Base-by-base conservation (phyloP, 306 rosid genomes). In the Cucumis hystrix region DNA sequence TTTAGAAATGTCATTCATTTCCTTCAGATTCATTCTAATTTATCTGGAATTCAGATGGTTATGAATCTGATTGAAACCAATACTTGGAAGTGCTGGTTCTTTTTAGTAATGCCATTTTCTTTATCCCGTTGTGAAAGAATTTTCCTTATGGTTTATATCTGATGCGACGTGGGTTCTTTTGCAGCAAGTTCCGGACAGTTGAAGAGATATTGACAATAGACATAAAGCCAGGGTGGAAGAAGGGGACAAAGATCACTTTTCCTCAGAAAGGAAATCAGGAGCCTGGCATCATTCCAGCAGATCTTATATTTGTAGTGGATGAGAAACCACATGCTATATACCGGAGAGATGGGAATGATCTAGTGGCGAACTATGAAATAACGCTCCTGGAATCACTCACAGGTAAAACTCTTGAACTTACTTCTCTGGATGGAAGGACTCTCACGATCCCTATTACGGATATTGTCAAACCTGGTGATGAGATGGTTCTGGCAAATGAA, bases 201-300 rank as follows among this genome's bases (percentile, higher is more conserved):
- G 99, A 91, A 80, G 99, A 95, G 93, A 92, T 95, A 76, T 81
- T 95, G 85, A 92, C 97, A 13, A 86, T 95, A 17, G 93, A 95
- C 81, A 82, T 95, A 73, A 92, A 83, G 82, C 96, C 98, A 33
- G 99, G 99, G 57, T 95, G 99, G 99, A 95, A 95, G 85, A 95
- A 91, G 82, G 99, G 99, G 58, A 95, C 98, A 35, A 95, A 89
- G 90, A 82, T 95, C 56, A 91, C 97, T 63, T 95, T 95, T 83
- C 89, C 93, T 0, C 93, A 91, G 87, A 95, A 91, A 85, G 98
- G 99, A 80, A 89, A 95, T 83, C 92, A 92, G 75, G 93, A 89
- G 83, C 96, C 89, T 15, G 96, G 96, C 37, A 82, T 95, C 79
- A 81, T 89, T 76, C 90, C 99, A 0, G 97, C 98, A 5, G 99